phyloP scores from a whole-genome alignment of 1,139 yeast genomes.

The Schwanniomyces etchellsii region DNA sequence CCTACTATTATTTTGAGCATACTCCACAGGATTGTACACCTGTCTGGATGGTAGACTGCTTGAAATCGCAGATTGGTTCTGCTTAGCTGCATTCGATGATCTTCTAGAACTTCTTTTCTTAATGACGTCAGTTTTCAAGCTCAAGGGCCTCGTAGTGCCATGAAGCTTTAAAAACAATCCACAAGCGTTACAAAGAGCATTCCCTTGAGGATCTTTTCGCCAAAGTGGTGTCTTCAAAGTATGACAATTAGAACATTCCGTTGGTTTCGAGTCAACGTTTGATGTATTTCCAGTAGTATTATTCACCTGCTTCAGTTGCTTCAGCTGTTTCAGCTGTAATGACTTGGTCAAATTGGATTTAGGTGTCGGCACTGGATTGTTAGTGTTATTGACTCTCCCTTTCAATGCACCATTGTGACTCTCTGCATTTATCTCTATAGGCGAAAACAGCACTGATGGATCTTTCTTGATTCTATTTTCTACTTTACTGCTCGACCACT shows the following conservation, averaged over 20 bases:
- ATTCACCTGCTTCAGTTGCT: background rate
- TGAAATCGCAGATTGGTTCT: background rate
- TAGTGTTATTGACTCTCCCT: no score
- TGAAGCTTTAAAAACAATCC: constrained; percentile 53
- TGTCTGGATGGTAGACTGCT: background rate
- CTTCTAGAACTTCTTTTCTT: constrained; percentile 47
- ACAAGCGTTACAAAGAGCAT: constrained; percentile 57
- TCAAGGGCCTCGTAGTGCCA: constrained; percentile 53
- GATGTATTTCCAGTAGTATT: constrained; percentile 1
- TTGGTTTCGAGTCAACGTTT: constrained; percentile 4
- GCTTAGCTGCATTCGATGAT: constrained; percentile 8
- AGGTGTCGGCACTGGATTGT: constrained; percentile 7
- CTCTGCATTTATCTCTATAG: constrained; percentile 5
- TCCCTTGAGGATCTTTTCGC: constrained; percentile 53
- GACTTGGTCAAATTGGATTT: constrained; percentile 33
- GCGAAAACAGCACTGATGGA: constrained; percentile 8
- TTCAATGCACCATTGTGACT: constrained; percentile 1
- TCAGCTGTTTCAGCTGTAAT: constrained; percentile 11
- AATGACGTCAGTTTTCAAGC: constrained; percentile 53
- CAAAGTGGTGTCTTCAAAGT: constrained; percentile 55
- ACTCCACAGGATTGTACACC: background rate
- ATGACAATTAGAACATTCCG: constrained; percentile 44
- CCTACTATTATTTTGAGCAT: background rate
- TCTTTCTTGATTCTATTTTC: constrained; percentile 6
- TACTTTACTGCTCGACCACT: constrained; percentile 1